Base-by-base conservation (phyloP, 345 rosid genomes). In the Eucalyptus cloeziana region DNA sequence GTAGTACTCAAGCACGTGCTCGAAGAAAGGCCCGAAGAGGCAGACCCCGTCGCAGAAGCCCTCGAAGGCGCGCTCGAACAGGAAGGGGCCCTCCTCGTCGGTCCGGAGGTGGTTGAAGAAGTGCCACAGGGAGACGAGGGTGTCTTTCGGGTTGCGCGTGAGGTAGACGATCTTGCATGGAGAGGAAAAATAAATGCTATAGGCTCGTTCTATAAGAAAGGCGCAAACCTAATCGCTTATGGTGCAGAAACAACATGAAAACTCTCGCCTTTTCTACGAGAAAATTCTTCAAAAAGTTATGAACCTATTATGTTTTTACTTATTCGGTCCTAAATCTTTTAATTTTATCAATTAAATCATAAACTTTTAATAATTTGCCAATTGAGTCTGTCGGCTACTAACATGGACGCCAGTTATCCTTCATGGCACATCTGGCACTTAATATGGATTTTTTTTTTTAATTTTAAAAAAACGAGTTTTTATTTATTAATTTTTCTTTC, bases 1-100 rank as follows among this genome's bases (percentile, higher is more conserved):
- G 94, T 92, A 92, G 11, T 91, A 94, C 86, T 87, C 86, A 10
- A 93, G 87, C 37, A 91, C 92, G 22, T 93, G 94, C 14, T 92
- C 94, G 21, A 87, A 86, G 47, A 89, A 91, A 1, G 94, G 92
- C 5, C 94, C 94, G 49, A 87, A 91, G 13, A 25, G 47, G 52
- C 89, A 90, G 37, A 92, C 54, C 21, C 93, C 93, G 6, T 87
- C 85, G 71, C 93, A 89, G 16, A 94, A 94, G 3, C 45, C 58
- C 12, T 91, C 93, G 45, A 89, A 92, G 19, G 91, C 90, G 15
- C 92, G 88, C 10, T 90, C 86, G 3, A 92, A 79, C 0, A 90
- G 90, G 21, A 86, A 90, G 11, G 89, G 87, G 7, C 54, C 90
- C 27, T 76, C 49, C 15, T 89, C 71, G 5, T 85, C 40, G 51